Base-by-base conservation (phyloP, 2,329 filamentous ascomycete species). In the Akanthomyces dipterigenus region DNA sequence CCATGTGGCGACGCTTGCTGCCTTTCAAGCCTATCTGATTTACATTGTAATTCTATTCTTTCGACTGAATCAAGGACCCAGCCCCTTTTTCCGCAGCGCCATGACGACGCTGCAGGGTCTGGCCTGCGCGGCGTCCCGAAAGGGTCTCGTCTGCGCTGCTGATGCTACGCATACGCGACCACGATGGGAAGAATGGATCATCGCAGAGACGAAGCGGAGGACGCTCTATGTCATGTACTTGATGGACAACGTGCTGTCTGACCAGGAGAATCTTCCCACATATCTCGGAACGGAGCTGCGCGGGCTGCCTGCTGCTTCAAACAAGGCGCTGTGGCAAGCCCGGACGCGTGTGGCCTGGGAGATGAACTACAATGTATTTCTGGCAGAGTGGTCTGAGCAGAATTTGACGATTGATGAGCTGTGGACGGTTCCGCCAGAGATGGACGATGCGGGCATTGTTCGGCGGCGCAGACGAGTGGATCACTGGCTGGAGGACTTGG, bases 21-120 rank as follows among this genome's bases (percentile, higher is more conserved):
- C 76, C 1, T 82, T 83, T 43, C 82, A 85, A 63, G 78, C 81
- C 0, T 82, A 82, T 65, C 69, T 85, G 3, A 73, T 83, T n/a
- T 82, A 83, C 63, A 68, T 75, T 2, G 75, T 84, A 67, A 71
- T 79, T 2, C 54, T 80, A 3, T 82, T 80, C 65, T 82, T 81
- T 58, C 67, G 68, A 0, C 64, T 73, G 1, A 64, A 64, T 0
- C 65, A 67, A 11, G 64, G 65, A n/a, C 53, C 65, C 0, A 60
- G 64, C 12, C 64, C 72, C 0, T 73, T 77, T 38, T 68, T 77
- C 5, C 75, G 77, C 14, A 72, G 76, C 14, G 71, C 73, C 3
- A 77, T 82, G 67, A 77, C 82, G 59, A 78, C 77, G 12, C 72
- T 84, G 1, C 80, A 83, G 68, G 77, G 80, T 5, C 63, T 84